Percentiles rank a stretch among this genome's conserved stretches.
Conservation (phyloP, 108 stramenopile species). For the Pseudonitzschia multiseries region DNA sequence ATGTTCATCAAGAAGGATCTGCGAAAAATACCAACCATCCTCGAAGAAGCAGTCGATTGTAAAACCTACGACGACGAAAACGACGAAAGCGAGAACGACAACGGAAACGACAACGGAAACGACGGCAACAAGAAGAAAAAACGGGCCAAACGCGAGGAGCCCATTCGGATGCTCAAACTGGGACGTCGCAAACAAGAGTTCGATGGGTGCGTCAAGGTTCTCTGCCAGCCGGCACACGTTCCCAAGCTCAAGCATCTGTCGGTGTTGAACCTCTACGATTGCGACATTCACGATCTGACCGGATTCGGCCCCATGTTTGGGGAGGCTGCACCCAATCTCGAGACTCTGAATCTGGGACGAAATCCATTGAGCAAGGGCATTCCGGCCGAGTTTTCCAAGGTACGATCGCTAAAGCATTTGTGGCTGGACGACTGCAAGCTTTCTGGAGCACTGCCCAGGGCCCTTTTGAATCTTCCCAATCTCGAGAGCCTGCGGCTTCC, state of each 20-base stretch:
- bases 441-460: slow-evolving; percentile 39
- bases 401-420: slow-evolving; percentile 47
- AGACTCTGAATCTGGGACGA: slow-evolving; percentile 58
- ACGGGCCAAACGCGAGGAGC: slow-evolving; percentile 31
- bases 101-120: slow-evolving; percentile 20
- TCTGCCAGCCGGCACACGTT: slow-evolving; percentile 46
- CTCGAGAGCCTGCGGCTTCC: slow-evolving; percentile 48
- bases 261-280: slow-evolving; percentile 61
- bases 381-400: slow-evolving; percentile 37
- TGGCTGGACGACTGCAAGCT: slow-evolving; percentile 70
- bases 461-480: slow-evolving; percentile 33
- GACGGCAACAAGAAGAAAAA: slow-evolving; percentile 14
- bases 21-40: slow-evolving; percentile 66
- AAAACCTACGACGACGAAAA: slow-evolving; percentile 1
- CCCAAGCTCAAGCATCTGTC: slow-evolving; percentile 47
- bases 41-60: slow-evolving; percentile 47
- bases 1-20: slow-evolving; percentile 79
- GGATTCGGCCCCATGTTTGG: slow-evolving; percentile 35
- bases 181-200: slow-evolving; percentile 52
- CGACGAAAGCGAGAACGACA: slow-evolving; percentile 13
- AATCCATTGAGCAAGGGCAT: slow-evolving; percentile 45
- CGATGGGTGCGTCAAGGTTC: slow-evolving; percentile 37
- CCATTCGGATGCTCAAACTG: slow-evolving; percentile 28
- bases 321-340: slow-evolving; percentile 36
- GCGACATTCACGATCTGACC: slow-evolving; percentile 40